Evolutionary conservation across 1,284 basidiomycete genomes (phyloP).

Genomic region (Mycena sp.): DNA sequence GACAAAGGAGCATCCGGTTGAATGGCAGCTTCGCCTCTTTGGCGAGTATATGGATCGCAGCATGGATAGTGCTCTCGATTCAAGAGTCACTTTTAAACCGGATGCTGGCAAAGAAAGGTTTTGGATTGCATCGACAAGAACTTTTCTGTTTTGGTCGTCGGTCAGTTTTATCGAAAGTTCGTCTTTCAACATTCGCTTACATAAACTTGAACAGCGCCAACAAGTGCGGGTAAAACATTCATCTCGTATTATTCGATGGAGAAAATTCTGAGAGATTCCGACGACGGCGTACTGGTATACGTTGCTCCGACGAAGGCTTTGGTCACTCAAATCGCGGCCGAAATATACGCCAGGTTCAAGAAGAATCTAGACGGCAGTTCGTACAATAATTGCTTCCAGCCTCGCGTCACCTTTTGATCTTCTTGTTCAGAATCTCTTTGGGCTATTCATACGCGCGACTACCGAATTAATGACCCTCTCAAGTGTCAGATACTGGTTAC

Average conservation of each 20-base stretch:
- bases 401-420: conserved; percentile 45
- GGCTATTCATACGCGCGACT: conserved; percentile 77
- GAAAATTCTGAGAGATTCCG: conserved; percentile 63
- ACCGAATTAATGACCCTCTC: conserved; percentile 67
- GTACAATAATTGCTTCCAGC: conserved; percentile 31
- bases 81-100: conserved; percentile 68
- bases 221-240: conserved; percentile 79
- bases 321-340: conserved; percentile 73
- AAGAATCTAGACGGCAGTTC: conserved; percentile 63
- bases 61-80: conserved; percentile 68
- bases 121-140: conserved; percentile 69
- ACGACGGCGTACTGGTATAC: conserved; percentile 76
- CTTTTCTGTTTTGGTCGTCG: conserved; percentile 71
- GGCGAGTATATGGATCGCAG: conserved; percentile 78
- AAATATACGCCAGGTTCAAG: conserved; percentile 73
- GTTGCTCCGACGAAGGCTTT: conserved; percentile 80
- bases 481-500: conserved; percentile 78
- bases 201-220: conserved; percentile 52
- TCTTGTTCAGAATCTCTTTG: conserved; percentile 59
- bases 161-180: conserved; percentile 44
- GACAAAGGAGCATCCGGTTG: conserved; percentile 62
- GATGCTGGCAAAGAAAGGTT: conserved; percentile 78
- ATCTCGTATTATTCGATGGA: conserved; percentile 84
- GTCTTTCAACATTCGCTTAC: too few species aligned
- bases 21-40: conserved; percentile 75